Evolutionary conservation across 2,329 filamentous ascomycete genomes (phyloP).

Genomic region (Bisporella sp.): DNA sequence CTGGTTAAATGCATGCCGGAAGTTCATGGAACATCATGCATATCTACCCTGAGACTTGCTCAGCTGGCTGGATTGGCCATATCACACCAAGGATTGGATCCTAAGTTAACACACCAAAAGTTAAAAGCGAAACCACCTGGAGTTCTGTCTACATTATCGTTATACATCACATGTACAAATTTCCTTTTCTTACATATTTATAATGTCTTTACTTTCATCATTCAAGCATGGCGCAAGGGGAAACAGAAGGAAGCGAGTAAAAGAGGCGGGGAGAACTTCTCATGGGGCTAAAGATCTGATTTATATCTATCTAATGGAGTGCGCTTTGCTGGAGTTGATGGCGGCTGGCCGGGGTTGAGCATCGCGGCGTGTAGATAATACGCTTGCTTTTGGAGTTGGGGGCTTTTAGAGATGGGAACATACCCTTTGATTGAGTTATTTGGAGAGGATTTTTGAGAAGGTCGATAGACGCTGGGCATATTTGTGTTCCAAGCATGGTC

Average conservation of each 20-base stretch:
- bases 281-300: neutral
- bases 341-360: neutral
- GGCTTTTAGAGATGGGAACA: neutral
- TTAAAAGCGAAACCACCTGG: neutral
- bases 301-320: neutral
- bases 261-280: neutral
- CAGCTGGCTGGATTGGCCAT: neutral
- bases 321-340: neutral
- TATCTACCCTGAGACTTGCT: neutral
- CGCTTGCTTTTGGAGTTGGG: neutral
- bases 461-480: too few relatives aligned
- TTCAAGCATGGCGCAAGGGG: neutral
- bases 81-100: neutral
- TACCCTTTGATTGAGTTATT: neutral
- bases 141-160: neutral
- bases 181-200: neutral
- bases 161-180: constrained; percentile 1
- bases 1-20: neutral
- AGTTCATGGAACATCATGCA: neutral
- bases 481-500: too few relatives aligned
- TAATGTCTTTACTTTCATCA: neutral
- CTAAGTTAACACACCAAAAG: neutral
- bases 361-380: neutral
- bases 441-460: too few relatives aligned
- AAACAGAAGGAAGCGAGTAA: neutral